phyloP scores from a whole-genome alignment of 345 rosid species.

The Melaleuca alternifolia region DNA sequence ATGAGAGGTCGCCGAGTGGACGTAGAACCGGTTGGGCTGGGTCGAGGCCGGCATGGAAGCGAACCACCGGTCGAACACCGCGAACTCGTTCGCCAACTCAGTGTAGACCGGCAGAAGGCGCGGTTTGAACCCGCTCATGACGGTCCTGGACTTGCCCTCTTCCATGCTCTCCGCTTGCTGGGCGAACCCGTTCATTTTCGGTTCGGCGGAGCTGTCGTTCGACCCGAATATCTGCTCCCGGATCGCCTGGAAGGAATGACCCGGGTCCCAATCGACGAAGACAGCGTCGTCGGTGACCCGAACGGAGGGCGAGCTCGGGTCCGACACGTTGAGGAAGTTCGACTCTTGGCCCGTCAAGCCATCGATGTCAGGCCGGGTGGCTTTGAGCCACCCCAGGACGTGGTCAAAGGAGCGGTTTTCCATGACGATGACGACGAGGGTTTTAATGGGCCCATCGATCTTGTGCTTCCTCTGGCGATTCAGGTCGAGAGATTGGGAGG shows the following conservation, averaged over 20 bases:
- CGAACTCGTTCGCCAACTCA: slow-evolving; percentile 77
- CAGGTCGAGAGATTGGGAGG: slow-evolving; percentile 41
- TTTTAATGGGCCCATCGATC: slow-evolving; percentile 87
- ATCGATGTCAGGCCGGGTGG: slow-evolving; percentile 78
- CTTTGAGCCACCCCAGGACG: slow-evolving; percentile 90
- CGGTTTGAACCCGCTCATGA: slow-evolving; percentile 89
- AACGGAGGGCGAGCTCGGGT: slow-evolving; percentile 40
- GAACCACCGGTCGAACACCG: slow-evolving; percentile 92
- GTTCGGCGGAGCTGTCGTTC: slow-evolving; percentile 26
- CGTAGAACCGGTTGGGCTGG: slow-evolving; percentile 96
- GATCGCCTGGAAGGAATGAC: slow-evolving; percentile 96
- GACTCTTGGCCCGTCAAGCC: slow-evolving; percentile 73
- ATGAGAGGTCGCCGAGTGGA: slow-evolving; percentile 97
- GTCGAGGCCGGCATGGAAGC: slow-evolving; percentile 98
- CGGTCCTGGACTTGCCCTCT: slow-evolving; percentile 47
- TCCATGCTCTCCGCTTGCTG: slow-evolving; percentile 78
- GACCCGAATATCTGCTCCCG: slow-evolving; percentile 96
- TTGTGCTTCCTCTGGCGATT: slow-evolving; percentile 17
- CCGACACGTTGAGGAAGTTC: slow-evolving; percentile 45
- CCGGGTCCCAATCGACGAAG: slow-evolving; percentile 92
- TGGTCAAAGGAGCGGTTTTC: slow-evolving; percentile 98
- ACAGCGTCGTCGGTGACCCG: slow-evolving; percentile 70
- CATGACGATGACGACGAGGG: slow-evolving; percentile 85
- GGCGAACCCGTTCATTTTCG: slow-evolving; percentile 84
- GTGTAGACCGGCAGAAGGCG: slow-evolving; percentile 58